These are phyloP conservation scores for Micromonas commoda DNA, from an alignment of 139 green algal genomes.

Conservation along the genomic window DNA sequence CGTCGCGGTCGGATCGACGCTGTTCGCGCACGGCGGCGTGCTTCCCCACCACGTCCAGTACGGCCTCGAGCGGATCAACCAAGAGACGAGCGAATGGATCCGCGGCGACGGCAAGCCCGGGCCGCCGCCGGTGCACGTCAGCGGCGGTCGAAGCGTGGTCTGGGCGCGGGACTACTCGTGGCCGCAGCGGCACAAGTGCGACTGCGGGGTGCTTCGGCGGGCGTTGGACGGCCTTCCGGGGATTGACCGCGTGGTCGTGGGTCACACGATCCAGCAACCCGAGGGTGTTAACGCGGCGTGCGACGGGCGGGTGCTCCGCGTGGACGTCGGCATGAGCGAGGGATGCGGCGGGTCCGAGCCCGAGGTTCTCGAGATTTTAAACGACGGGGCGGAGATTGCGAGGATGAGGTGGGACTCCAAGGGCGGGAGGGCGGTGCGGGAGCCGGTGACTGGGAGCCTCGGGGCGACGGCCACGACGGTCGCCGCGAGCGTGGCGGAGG, in stretches of 20 bases:
- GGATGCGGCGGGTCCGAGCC: conserved; percentile 73
- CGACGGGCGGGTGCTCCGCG: conserved; percentile 65
- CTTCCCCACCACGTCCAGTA: conserved; percentile 81
- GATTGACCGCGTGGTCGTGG: conserved; percentile 76
- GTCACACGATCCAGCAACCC: conserved; percentile 88
- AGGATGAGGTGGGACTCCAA: background rate
- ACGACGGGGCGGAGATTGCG: conserved; percentile 37
- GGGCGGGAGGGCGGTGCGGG: background rate
- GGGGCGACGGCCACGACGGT: no score
- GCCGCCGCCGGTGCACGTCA: conserved; percentile 76
- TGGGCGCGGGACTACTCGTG: conserved; percentile 85
- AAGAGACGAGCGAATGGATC: conserved; percentile 37
- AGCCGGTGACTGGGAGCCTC: background rate
- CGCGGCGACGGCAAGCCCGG: conserved; percentile 71
- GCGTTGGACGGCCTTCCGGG: conserved; percentile 69
- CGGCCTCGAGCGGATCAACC: conserved; percentile 73
- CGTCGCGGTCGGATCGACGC: conserved; percentile 65
- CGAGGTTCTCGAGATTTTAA: conserved; percentile 58
- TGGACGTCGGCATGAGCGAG: conserved; percentile 88
- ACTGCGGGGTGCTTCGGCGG: conserved; percentile 71
- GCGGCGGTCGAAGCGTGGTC: conserved; percentile 71
- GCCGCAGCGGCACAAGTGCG: conserved; percentile 53
- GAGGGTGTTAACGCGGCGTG: conserved; percentile 83
- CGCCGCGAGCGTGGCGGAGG: no score
- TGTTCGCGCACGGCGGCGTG: conserved; percentile 95